Conservation (phyloP, 768 basidiomycete species). For the Cubamyces sp. region DNA sequence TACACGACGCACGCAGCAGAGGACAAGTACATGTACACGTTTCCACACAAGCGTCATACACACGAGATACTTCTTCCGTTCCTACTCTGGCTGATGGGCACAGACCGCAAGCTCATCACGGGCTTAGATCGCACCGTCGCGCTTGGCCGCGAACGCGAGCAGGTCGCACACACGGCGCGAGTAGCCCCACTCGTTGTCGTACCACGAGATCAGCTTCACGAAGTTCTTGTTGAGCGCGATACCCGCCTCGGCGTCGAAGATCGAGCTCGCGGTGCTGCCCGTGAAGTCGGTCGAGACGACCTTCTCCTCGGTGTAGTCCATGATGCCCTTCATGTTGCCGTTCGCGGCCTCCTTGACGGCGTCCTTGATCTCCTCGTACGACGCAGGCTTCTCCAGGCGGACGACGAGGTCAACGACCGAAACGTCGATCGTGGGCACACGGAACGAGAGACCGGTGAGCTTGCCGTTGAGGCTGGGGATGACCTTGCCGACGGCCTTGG, state of each 20-base stretch:
- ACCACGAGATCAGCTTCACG: conserved; percentile 96
- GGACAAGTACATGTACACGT: conserved; percentile 18
- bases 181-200: conserved; percentile 96
- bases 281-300: conserved; percentile 95
- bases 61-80: conserved; percentile 5
- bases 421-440: conserved; percentile 94
- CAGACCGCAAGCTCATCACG: no score
- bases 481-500: conserved; percentile 99
- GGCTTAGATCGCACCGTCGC: conserved; percentile 51
- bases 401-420: conserved; percentile 98
- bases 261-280: conserved; percentile 76
- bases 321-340: conserved; percentile 68
- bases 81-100: background rate
- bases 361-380: conserved; percentile 91
- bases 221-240: conserved; percentile 92
- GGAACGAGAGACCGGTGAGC: conserved; percentile 97
- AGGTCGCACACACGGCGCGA: conserved; percentile 92
- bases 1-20: conserved; percentile 14
- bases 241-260: conserved; percentile 94
- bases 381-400: conserved; percentile 82
- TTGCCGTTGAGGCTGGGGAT: conserved; percentile 97
- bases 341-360: conserved; percentile 80
- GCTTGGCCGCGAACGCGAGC: conserved; percentile 76
- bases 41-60: conserved; percentile 9
- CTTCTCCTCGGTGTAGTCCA: conserved; percentile 91